These are phyloP conservation scores for Neonectria magnoliae DNA, from an alignment of 2,329 filamentous ascomycete species.

Conservation along the genomic window DNA sequence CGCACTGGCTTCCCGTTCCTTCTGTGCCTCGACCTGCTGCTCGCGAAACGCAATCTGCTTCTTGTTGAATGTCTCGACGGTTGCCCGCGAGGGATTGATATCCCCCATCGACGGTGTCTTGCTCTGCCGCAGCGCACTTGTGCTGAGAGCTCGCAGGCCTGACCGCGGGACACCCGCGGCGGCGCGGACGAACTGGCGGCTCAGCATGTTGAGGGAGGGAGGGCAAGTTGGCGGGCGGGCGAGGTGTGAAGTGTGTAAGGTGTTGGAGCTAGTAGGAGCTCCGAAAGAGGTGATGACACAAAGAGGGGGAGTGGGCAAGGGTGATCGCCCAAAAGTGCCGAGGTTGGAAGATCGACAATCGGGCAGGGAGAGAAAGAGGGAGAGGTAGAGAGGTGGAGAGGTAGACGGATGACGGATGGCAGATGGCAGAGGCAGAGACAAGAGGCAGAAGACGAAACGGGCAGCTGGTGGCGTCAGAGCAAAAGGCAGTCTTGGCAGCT, in stretches of 20 bases:
- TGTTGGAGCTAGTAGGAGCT: constrained; percentile 16
- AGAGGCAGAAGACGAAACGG: constrained; percentile 33
- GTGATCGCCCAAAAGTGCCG: constrained; percentile 27
- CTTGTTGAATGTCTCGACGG: constrained; percentile 79
- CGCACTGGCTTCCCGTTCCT: constrained; percentile 88
- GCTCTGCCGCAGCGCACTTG: constrained; percentile 56
- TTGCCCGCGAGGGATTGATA: constrained; percentile 72
- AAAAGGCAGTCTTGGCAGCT: constrained; percentile 31
- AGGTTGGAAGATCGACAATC: constrained; percentile 34
- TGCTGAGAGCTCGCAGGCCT: constrained; percentile 66
- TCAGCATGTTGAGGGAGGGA: constrained; percentile 55
- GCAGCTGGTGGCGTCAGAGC: constrained; percentile 40
- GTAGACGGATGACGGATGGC: no score
- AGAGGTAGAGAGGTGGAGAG: constrained; percentile 22
- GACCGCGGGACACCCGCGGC: constrained; percentile 57
- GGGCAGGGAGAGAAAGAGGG: constrained; percentile 16
- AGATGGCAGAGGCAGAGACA: constrained; percentile 23
- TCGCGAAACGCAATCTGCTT: constrained; percentile 90
- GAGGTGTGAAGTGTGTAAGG: constrained; percentile 21
- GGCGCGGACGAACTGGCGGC: constrained; percentile 59
- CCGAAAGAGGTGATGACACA: constrained; percentile 24
- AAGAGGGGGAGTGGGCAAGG: constrained; percentile 20
- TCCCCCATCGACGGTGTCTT: constrained; percentile 84
- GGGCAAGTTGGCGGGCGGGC: constrained; percentile 13
- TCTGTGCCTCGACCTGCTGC: constrained; percentile 78